These are phyloP conservation scores for Trematosphaeria pertusa DNA, from an alignment of 2,329 filamentous ascomycete species.

Conservation along the genomic window DNA sequence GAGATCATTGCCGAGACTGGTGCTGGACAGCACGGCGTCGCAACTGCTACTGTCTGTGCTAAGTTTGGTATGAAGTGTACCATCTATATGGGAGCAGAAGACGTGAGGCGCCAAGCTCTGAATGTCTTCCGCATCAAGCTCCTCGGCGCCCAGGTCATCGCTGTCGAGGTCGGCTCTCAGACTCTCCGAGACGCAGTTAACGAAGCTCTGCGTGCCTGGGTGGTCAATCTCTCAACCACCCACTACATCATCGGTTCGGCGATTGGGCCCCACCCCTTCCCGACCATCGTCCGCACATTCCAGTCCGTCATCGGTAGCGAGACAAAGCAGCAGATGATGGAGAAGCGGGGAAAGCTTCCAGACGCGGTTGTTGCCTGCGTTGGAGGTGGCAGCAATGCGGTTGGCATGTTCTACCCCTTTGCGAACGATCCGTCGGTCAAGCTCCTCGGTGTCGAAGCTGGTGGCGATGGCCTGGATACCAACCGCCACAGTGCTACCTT, in stretches of 20 bases:
- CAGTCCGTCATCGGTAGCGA: conserved; percentile 95
- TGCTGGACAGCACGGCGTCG: conserved; percentile 96
- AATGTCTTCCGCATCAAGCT: conserved; percentile 99
- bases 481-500: conserved; percentile 86
- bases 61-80: conserved; percentile 99
- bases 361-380: conserved; percentile 97
- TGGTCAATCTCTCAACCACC: conserved; percentile 88
- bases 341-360: conserved; percentile 84
- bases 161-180: conserved; percentile 87
- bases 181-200: conserved; percentile 75
- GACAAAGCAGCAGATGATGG: conserved; percentile 89
- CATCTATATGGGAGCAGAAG: conserved; percentile 98
- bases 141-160: conserved; percentile 88
- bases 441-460: conserved; percentile 92
- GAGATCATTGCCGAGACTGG: conserved; percentile 98
- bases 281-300: conserved; percentile 96
- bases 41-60: conserved; percentile 95
- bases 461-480: conserved; percentile 90
- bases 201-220: conserved; percentile 93
- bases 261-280: conserved; percentile 97
- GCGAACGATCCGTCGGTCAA: conserved; percentile 83
- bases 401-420: conserved; percentile 99
- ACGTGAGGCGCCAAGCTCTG: conserved; percentile 92
- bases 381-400: conserved; percentile 91
- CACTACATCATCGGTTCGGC: conserved; percentile 99